These are phyloP conservation scores for Pilobolus umbonatus DNA, from an alignment of 192 early-diverging fungal genomes.

Conservation along the genomic window DNA sequence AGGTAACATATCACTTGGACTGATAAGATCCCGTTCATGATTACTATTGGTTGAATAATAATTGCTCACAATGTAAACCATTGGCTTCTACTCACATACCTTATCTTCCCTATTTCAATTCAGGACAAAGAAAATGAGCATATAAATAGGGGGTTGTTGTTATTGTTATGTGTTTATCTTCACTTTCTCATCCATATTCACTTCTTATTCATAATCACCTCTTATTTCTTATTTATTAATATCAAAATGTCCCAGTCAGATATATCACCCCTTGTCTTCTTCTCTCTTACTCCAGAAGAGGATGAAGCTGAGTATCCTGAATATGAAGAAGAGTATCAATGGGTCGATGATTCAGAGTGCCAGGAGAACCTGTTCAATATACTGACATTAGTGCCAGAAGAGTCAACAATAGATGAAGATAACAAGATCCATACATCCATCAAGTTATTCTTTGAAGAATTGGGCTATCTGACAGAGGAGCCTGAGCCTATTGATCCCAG, in stretches of 20 bases:
- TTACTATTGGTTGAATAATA: slow-evolving; percentile 3
- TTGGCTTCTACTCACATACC: slow-evolving; percentile 13
- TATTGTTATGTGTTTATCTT: too few relatives aligned
- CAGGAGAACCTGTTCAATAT: slow-evolving; percentile 31
- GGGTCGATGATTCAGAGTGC: slow-evolving; percentile 23
- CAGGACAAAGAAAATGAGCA: not conserved
- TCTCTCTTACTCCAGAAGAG: slow-evolving; percentile 15
- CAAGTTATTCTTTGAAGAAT: slow-evolving; percentile 30
- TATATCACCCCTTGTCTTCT: slow-evolving; percentile 5
- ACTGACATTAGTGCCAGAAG: slow-evolving; percentile 22
- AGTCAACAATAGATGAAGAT: slow-evolving; percentile 16
- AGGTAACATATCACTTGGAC: not conserved
- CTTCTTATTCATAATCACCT: not conserved
- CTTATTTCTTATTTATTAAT: not conserved
- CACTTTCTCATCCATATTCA: too few relatives aligned
- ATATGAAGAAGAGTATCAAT: slow-evolving; percentile 7
- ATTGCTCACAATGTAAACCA: slow-evolving; percentile 12
- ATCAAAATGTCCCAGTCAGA: not conserved
- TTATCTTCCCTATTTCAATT: slow-evolving; percentile 14
- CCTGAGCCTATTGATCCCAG: slow-evolving; percentile 33
- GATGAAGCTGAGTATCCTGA: slow-evolving; percentile 3
- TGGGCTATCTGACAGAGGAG: slow-evolving; percentile 27
- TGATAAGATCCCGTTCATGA: slow-evolving; percentile 12
- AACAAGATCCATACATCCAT: slow-evolving; percentile 19
- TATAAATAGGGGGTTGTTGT: slow-evolving; percentile 8